Evolutionary conservation across 345 rosid genomes (phyloP).

Genomic region (Populus deltoides): DNA sequence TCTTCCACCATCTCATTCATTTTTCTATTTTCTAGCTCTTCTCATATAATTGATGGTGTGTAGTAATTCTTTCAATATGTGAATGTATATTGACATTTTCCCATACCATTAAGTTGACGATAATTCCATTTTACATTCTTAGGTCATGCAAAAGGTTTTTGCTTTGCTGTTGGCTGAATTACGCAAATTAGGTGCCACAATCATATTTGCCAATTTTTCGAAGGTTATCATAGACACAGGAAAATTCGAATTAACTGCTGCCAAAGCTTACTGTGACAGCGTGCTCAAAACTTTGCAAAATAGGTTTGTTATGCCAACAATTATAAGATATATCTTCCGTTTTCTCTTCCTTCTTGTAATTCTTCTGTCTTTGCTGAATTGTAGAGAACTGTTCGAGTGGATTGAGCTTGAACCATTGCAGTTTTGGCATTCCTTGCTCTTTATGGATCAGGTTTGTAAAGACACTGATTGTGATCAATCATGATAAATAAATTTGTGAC

Average conservation of each 20-base stretch:
- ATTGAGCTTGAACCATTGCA: slow-evolving; percentile 75
- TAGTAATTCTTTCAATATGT: not conserved
- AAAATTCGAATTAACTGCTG: slow-evolving; percentile 63
- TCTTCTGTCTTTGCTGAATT: slow-evolving; percentile 21
- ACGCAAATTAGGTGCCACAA: slow-evolving; percentile 87
- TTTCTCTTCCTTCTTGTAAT: slow-evolving; percentile 13
- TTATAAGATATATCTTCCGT: not conserved
- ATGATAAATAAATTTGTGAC: no score
- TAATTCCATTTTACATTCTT: slow-evolving; percentile 4
- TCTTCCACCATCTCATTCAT: not conserved
- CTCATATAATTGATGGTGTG: not conserved
- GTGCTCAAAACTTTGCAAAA: slow-evolving; percentile 69
- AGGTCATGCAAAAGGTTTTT: slow-evolving; percentile 98
- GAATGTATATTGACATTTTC: not conserved
- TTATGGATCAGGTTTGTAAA: slow-evolving; percentile 86
- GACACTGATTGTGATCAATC: no score
- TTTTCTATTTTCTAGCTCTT: not conserved
- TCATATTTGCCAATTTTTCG: slow-evolving; percentile 86
- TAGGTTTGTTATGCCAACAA: slow-evolving; percentile 46
- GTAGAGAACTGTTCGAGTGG: slow-evolving; percentile 85
- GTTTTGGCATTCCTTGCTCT: slow-evolving; percentile 90
- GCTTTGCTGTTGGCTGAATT: slow-evolving; percentile 87
- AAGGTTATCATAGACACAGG: slow-evolving; percentile 86
- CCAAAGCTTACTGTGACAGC: slow-evolving; percentile 85
- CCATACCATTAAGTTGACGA: not conserved